Evolutionary conservation across 1,284 basidiomycete genomes (phyloP).

Genomic region (Pseudozyma pruni): DNA sequence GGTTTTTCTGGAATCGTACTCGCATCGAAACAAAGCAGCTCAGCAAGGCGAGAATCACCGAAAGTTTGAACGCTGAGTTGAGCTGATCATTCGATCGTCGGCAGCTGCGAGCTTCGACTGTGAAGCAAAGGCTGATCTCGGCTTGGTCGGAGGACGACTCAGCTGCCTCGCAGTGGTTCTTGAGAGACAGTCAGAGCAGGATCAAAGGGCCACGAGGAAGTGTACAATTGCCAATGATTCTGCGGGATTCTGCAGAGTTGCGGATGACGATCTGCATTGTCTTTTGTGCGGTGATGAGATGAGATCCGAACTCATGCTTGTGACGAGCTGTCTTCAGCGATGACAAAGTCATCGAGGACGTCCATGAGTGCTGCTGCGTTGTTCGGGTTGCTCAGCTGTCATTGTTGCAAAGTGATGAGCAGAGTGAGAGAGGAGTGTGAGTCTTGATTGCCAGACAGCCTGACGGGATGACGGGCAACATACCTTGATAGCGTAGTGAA

Average conservation of each 20-base stretch:
- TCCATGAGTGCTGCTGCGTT: constrained; percentile 51
- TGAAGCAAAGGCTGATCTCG: no score
- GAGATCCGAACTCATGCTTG: constrained; percentile 8
- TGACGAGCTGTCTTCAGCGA: constrained; percentile 11
- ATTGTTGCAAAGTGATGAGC: background rate
- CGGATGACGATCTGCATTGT: background rate
- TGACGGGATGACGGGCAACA: constrained; percentile 2
- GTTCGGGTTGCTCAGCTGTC: constrained; percentile 46
- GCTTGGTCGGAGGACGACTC: no score
- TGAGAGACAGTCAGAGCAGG: background rate
- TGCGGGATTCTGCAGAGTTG: no score
- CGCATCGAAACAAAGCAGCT: no score
- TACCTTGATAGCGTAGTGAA: constrained; percentile 64
- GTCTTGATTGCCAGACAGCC: no score
- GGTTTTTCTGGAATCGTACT: background rate
- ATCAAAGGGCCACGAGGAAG: background rate
- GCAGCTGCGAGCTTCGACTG: no score
- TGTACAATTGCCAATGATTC: background rate
- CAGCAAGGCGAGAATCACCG: no score
- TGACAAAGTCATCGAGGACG: constrained; percentile 41
- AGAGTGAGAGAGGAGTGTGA: background rate
- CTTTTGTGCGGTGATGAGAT: background rate
- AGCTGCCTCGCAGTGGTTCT: no score
- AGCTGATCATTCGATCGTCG: no score
- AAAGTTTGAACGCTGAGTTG: no score